phyloP scores from a whole-genome alignment of 257 asterid species.

The Marsdenia floribunda region DNA sequence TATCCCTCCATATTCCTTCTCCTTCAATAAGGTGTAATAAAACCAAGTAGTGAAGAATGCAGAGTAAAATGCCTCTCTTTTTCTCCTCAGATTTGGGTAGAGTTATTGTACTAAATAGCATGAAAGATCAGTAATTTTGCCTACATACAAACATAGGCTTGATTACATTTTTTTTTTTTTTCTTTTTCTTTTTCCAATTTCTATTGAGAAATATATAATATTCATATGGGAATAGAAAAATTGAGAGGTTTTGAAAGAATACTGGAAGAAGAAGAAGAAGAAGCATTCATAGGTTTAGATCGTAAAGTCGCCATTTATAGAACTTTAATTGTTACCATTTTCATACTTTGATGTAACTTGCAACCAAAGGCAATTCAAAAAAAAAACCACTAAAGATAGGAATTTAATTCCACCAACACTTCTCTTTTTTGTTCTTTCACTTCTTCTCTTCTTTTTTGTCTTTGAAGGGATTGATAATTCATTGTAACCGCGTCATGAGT shows the following conservation, averaged over 20 bases:
- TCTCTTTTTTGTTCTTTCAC: not conserved
- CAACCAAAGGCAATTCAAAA: not conserved
- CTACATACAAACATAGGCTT: not conserved
- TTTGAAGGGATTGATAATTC: too few relatives aligned
- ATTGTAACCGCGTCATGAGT: too few relatives aligned
- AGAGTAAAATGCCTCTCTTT: not conserved
- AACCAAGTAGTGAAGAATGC: not conserved
- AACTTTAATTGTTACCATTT: not conserved
- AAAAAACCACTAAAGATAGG: not conserved
- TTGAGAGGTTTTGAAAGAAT: not conserved
- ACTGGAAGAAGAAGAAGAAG: not conserved
- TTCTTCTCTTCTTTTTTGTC: not conserved
- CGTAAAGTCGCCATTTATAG: not conserved
- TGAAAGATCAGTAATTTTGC: not conserved
- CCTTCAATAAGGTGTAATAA: too few relatives aligned
- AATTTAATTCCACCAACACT: not conserved
- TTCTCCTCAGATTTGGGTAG: not conserved
- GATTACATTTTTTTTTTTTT: not conserved
- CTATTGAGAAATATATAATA: not conserved
- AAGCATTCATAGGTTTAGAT: not conserved
- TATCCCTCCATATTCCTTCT: not conserved
- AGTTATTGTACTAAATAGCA: not conserved
- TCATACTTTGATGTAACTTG: conserved; percentile 3
- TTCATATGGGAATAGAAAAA: not conserved
- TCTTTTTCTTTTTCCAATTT: not conserved